Evolutionary conservation across 1,284 basidiomycete species (phyloP).

Genomic region (Trichosporon inkin): DNA sequence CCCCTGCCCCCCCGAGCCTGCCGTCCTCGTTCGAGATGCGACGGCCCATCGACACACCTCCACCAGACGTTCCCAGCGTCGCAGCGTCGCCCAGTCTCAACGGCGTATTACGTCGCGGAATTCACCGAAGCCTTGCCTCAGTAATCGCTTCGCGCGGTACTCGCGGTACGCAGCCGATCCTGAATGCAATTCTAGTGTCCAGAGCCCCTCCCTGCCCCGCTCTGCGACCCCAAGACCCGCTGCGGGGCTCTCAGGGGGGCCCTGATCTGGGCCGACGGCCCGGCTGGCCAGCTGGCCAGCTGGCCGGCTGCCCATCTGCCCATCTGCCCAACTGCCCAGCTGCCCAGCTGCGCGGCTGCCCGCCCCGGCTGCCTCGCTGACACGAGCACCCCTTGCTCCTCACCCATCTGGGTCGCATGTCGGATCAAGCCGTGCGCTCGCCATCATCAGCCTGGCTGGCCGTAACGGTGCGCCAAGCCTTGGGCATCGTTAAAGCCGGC

Average conservation of each 20-base stretch:
- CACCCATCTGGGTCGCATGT: not conserved
- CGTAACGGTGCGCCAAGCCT: not conserved
- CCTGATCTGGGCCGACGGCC: not conserved
- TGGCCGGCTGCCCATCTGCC: too few species aligned
- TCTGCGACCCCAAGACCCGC: not conserved
- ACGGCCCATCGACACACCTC: too few species aligned
- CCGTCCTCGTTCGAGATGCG: too few species aligned
- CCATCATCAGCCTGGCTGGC: not conserved
- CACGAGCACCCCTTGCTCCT: not conserved
- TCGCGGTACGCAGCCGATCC: not conserved
- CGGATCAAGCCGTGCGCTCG: not conserved
- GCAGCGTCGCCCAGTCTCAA: too few species aligned
- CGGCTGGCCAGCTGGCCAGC: too few species aligned
- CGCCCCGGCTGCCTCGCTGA: too few species aligned
- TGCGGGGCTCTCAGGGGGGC: not conserved
- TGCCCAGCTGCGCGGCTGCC: too few species aligned
- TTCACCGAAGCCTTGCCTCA: conserved; percentile 1
- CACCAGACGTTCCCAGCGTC: too few species aligned
- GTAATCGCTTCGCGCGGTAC: not conserved
- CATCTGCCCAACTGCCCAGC: not conserved
- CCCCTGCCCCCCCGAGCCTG: too few species aligned
- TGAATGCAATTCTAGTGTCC: conserved; percentile 3
- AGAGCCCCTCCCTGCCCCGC: not conserved
- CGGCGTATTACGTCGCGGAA: not conserved
- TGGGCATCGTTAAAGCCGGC: not conserved